Conservation (phyloP, 1,284 basidiomycete genomes). For the Sphaerobolus stellatus region DNA sequence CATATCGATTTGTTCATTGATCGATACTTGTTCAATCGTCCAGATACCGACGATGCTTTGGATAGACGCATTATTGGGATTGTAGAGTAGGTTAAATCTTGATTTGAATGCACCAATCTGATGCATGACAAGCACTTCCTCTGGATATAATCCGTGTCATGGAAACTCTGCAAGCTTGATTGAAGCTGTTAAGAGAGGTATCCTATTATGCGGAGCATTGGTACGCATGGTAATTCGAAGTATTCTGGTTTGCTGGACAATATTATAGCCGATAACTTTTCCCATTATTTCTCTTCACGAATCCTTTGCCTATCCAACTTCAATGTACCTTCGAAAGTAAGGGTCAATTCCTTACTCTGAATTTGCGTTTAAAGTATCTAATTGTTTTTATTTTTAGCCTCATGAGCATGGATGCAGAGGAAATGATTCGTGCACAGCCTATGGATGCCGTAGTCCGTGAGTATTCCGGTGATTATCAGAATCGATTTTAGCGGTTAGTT, state of each 20-base stretch:
- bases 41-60: constrained; percentile 31
- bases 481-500: not conserved
- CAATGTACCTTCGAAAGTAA: constrained; percentile 33
- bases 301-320: constrained; percentile 32
- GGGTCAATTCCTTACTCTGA: not conserved
- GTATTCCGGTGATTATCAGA: not conserved
- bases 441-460: constrained; percentile 33
- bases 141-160: constrained; percentile 35
- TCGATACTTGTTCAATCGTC: not conserved
- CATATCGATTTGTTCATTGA: not conserved
- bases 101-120: not conserved
- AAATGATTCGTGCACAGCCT: constrained; percentile 35
- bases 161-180: constrained; percentile 31
- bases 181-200: constrained; percentile 31
- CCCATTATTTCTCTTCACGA: constrained; percentile 36
- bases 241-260: no score
- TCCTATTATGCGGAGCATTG: constrained; percentile 31
- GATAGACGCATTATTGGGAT: constrained; percentile 33
- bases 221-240: no score
- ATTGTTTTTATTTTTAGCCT: constrained; percentile 14
- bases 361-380: not conserved
- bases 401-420: constrained; percentile 36
- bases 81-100: constrained; percentile 19
- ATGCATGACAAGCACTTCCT: constrained; percentile 21
- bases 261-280: constrained; percentile 27